phyloP scores from a whole-genome alignment of 2,329 filamentous ascomycete species.

The Leptographium galeiforme region DNA sequence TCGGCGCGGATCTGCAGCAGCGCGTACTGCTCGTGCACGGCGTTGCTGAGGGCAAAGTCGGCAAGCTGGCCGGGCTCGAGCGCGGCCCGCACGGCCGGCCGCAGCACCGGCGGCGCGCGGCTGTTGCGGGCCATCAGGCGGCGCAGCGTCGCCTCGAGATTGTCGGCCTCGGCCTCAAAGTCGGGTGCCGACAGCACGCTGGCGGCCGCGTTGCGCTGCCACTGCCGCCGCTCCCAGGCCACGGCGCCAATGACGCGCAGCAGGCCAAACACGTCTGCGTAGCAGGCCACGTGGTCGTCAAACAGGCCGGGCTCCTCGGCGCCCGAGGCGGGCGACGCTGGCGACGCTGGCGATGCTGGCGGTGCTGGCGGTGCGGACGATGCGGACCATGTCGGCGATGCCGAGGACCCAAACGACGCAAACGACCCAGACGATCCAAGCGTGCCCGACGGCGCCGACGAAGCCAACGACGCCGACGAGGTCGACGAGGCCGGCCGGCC shows the following conservation, averaged over 20 bases:
- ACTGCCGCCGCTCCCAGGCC: slow-evolving; percentile 1
- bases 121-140: not conserved
- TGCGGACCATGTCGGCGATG: no score
- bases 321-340: no score
- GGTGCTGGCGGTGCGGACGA: no score
- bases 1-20: slow-evolving; percentile 2
- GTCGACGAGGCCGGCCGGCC: not conserved
- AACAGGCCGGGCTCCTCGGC: not conserved
- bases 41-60: slow-evolving; percentile 1
- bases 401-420: no score
- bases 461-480: no score
- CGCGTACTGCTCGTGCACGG: slow-evolving; percentile 1
- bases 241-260: slow-evolving; percentile 1
- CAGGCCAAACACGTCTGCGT: not conserved
- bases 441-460: no score
- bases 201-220: not conserved
- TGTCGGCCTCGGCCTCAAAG: slow-evolving; percentile 1
- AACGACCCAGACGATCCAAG: no score
- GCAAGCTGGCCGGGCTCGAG: not conserved
- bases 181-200: not conserved
- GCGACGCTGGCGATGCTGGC: no score
- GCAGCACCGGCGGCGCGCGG: not conserved
- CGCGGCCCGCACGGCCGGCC: not conserved
- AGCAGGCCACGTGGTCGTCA: slow-evolving; percentile 2
- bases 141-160: not conserved